Base-by-base conservation (phyloP, 2,329 filamentous ascomycete genomes). In the Talaromyces sp. region DNA sequence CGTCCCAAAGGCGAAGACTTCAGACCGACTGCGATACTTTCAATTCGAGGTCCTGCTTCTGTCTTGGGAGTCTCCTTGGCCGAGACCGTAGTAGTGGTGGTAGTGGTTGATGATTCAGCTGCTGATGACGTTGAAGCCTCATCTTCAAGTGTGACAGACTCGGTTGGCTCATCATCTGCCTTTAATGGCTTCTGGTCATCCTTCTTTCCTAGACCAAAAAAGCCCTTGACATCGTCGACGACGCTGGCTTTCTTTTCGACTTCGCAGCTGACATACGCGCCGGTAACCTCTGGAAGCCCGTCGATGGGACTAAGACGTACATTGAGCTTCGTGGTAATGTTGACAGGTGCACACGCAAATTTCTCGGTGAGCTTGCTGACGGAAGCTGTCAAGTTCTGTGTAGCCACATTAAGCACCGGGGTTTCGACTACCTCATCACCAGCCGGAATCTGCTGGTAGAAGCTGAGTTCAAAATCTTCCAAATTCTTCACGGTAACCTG, bases 221-320 rank as follows among this genome's bases (percentile, higher is more conserved):
- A 86, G 69, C 93, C 96, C 84, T 99, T 99, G 69, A 98, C 92
- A 50, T 92, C 93, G 73, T 97, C 94, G 57, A 97, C 91, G 58
- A 98, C 86, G 60, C 90, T 88, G 68, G 91, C 91, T 76, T 93
- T 92, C 77, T 87, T 87, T 61, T 96, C 91, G 31, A 90, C 86
- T 75, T 96, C 91, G 73, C 95, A 99, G 76, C 93, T 93, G 6
- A 95, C 88, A 64, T 85, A 85, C n/a, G 90, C 90, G 71, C 87
- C 87, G 64, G 85, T 77, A 60, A 98, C 85, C 67, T 93, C 90
- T 3, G 96, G 92, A 70, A 96, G 87, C 39, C 93, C 93, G 72
- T 92, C 87, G 41, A 90, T 83, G 57, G 85, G 82, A 72, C 84
- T 88, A 41, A 99, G 83, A 66, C 89, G 88, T 69, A 96, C 83